Evolutionary conservation across 2,329 filamentous ascomycete genomes (phyloP).

Genomic region (Cucurbitaria berberidis): DNA sequence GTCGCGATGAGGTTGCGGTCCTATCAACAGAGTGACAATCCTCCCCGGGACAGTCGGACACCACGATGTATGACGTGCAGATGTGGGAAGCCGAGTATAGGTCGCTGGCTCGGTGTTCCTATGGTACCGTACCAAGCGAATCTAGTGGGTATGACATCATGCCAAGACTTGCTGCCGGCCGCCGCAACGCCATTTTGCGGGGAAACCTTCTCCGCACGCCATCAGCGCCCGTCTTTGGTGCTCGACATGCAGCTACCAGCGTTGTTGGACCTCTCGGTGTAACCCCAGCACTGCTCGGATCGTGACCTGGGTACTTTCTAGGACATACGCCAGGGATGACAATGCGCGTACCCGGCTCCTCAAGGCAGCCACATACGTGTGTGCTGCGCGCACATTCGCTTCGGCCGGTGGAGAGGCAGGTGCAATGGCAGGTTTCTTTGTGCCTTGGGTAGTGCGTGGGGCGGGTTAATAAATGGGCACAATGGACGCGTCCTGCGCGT

Average conservation of each 20-base stretch:
- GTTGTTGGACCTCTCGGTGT: background rate
- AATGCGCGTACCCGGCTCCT: background rate
- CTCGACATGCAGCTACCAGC: background rate
- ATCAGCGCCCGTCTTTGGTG: background rate
- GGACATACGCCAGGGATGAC: constrained; percentile 4
- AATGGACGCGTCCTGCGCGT: background rate
- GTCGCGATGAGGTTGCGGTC: no score
- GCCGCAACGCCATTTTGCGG: constrained; percentile 23
- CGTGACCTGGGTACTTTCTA: background rate
- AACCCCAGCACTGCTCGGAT: constrained; percentile 2
- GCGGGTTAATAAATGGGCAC: constrained; percentile 10
- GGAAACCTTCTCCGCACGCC: constrained; percentile 14
- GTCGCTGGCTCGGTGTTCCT: background rate
- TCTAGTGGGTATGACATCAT: constrained; percentile 27
- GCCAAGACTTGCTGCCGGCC: constrained; percentile 11
- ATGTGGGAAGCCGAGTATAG: background rate
- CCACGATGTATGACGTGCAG: background rate
- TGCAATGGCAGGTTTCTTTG: constrained; percentile 23
- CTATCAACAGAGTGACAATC: no score
- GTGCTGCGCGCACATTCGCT: background rate
- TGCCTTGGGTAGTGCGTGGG: background rate
- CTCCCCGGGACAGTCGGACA: no score
- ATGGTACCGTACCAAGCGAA: constrained; percentile 7
- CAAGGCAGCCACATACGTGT: constrained; percentile 30
- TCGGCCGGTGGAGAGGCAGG: no score